These are phyloP conservation scores for Neocucurbitaria cava DNA, from an alignment of 2,329 filamentous ascomycete genomes.

Conservation along the genomic window DNA sequence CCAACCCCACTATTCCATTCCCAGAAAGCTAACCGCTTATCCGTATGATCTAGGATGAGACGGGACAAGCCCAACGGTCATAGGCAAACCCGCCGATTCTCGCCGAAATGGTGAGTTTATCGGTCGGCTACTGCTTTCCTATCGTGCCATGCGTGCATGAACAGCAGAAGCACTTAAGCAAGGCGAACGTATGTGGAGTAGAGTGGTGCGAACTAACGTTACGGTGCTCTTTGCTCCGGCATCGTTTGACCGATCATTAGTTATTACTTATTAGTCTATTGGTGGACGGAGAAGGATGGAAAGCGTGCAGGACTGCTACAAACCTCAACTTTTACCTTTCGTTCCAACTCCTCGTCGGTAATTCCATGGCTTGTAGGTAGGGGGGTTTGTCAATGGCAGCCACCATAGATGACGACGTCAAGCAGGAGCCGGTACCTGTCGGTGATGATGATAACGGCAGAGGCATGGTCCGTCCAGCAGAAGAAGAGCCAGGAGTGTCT, in stretches of 20 bases:
- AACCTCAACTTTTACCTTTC: no score
- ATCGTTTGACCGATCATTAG: neutral
- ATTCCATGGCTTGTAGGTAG: constrained; percentile 4
- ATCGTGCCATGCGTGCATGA: constrained; percentile 10
- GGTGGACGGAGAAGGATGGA: neutral
- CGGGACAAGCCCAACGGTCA: neutral
- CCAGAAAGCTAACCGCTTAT: neutral
- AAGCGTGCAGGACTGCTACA: neutral
- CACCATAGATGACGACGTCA: constrained; percentile 16
- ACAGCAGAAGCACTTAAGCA: no score
- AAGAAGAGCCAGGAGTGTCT: no score
- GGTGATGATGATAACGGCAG: no score
- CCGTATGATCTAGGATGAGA: neutral
- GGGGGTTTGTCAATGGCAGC: constrained; percentile 5
- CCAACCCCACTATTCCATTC: constrained; percentile 1
- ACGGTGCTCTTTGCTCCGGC: constrained; percentile 32
- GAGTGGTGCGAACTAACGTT: no score
- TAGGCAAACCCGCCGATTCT: constrained; percentile 18
- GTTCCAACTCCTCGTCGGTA: neutral
- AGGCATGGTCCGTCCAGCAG: no score
- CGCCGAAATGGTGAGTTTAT: constrained; percentile 20
- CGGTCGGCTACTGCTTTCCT: constrained; percentile 2
- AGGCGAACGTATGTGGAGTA: constrained; percentile 13
- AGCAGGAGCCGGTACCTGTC: constrained; percentile 16
- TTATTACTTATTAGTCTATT: no score